Evolutionary conservation across 2,329 filamentous ascomycete genomes (phyloP).

Genomic region (Penicillium sp.): DNA sequence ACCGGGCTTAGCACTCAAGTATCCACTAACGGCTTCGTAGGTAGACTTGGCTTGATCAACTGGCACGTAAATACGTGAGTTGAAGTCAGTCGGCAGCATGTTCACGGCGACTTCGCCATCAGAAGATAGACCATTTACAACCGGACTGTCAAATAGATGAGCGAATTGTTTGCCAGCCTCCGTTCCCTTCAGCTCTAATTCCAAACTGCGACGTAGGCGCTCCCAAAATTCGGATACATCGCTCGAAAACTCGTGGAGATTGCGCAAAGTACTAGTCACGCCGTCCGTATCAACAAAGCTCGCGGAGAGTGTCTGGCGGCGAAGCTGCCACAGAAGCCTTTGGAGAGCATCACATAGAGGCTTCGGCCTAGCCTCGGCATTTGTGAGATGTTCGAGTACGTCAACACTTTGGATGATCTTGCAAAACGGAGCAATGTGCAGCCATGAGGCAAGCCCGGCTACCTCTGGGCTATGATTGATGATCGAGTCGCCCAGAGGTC

Average conservation of each 20-base stretch:
- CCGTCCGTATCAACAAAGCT: constrained; percentile 43
- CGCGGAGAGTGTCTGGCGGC: constrained; percentile 42
- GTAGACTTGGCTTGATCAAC: constrained; percentile 39
- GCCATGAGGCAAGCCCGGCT: constrained; percentile 57
- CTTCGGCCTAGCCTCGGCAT: constrained; percentile 48
- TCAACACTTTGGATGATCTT: constrained; percentile 52
- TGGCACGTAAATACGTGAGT: constrained; percentile 39
- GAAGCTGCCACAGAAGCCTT: constrained; percentile 51
- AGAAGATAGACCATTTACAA: constrained; percentile 5
- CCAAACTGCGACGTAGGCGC: constrained; percentile 49
- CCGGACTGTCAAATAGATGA: constrained; percentile 48
- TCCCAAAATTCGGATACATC: constrained; percentile 58
- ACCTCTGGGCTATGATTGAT: constrained; percentile 49
- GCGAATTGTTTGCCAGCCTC: constrained; percentile 40
- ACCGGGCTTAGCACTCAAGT: constrained; percentile 35
- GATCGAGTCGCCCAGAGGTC: constrained; percentile 48
- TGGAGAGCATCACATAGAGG: constrained; percentile 53
- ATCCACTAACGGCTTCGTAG: constrained; percentile 34
- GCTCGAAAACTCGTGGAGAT: constrained; percentile 45
- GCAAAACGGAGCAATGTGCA: constrained; percentile 59
- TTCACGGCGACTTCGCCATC: constrained; percentile 31
- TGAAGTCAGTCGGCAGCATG: constrained; percentile 37
- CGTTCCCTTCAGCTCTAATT: constrained; percentile 51
- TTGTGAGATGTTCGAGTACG: constrained; percentile 46
- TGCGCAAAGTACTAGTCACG: constrained; percentile 42